Evolutionary conservation across 2,329 filamentous ascomycete genomes (phyloP).

Genomic region (Sclerotiophoma versabilis): DNA sequence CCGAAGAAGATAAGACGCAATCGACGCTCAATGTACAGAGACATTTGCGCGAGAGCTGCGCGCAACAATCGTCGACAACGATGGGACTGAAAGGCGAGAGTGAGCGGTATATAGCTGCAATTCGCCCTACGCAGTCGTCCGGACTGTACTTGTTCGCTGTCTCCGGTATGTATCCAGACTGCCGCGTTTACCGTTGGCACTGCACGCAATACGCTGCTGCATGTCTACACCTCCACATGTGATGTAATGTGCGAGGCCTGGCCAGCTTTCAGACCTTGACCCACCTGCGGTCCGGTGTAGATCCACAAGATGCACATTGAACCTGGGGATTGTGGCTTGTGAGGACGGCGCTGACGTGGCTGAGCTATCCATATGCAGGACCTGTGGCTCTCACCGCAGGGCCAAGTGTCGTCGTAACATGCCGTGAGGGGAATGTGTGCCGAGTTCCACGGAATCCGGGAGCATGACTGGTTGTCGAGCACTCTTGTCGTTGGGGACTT

Average conservation of each 20-base stretch:
- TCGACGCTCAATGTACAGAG: too few species aligned
- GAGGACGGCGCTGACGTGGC: slow-evolving; percentile 2
- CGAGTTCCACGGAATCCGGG: background rate
- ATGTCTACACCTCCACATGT: background rate
- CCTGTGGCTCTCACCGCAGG: background rate
- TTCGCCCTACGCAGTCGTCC: too few species aligned
- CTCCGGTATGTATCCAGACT: too few species aligned
- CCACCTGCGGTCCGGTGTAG: slow-evolving; percentile 7
- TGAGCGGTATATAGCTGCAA: too few species aligned
- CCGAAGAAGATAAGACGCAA: too few species aligned
- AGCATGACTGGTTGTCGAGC: too few species aligned
- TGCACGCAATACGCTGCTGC: background rate
- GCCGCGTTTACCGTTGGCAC: background rate
- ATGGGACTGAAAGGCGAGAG: too few species aligned
- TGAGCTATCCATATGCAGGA: background rate
- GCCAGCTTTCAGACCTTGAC: background rate
- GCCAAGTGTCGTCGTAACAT: background rate
- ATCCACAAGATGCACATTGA: background rate
- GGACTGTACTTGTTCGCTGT: too few species aligned
- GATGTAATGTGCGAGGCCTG: background rate
- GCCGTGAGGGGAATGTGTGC: background rate
- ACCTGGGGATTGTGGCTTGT: slow-evolving; percentile 13
- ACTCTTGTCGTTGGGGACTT: too few species aligned
- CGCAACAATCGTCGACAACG: too few species aligned
- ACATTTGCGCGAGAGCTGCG: too few species aligned